Conservation (phyloP, 768 basidiomycete species). For the Mycena polygramma region DNA sequence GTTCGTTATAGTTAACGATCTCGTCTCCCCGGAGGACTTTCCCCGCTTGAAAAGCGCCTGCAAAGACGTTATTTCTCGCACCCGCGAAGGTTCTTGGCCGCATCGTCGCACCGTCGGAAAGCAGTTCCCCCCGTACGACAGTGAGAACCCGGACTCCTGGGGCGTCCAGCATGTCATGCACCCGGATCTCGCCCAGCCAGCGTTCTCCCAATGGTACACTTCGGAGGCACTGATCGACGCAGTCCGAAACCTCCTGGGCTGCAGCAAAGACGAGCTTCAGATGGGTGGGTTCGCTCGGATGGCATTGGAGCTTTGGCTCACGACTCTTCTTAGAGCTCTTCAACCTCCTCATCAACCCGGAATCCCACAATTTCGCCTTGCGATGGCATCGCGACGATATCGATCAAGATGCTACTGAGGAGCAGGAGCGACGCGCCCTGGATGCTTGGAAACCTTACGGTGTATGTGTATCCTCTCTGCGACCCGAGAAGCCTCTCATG, state of each 20-base stretch:
- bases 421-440: slow-evolving; percentile 73
- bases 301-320: background rate
- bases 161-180: slow-evolving; percentile 89
- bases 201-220: slow-evolving; percentile 78
- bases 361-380: slow-evolving; percentile 73
- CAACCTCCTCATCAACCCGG: slow-evolving; percentile 81
- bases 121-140: slow-evolving; percentile 81
- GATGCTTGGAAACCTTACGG: slow-evolving; percentile 70
- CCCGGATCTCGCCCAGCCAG: slow-evolving; percentile 71
- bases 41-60: slow-evolving; percentile 62
- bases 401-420: slow-evolving; percentile 63
- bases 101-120: slow-evolving; percentile 80
- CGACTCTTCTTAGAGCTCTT: slow-evolving; percentile 67
- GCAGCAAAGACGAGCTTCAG: slow-evolving; percentile 71
- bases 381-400: slow-evolving; percentile 89
- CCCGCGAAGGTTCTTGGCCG: slow-evolving; percentile 73
- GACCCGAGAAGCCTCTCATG: background rate
- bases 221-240: slow-evolving; percentile 60
- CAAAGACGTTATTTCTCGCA: slow-evolving; percentile 61
- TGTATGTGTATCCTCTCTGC: slow-evolving; percentile 54
- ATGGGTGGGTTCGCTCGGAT: slow-evolving; percentile 68
- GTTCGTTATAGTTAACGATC: slow-evolving; percentile 71
- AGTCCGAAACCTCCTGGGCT: slow-evolving; percentile 64
- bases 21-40: slow-evolving; percentile 59
- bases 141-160: slow-evolving; percentile 76